Percentiles rank a stretch among this genome's conserved stretches.
Conservation (phyloP, 257 asterid genomes). For the Galeopsis tetrahit region DNA sequence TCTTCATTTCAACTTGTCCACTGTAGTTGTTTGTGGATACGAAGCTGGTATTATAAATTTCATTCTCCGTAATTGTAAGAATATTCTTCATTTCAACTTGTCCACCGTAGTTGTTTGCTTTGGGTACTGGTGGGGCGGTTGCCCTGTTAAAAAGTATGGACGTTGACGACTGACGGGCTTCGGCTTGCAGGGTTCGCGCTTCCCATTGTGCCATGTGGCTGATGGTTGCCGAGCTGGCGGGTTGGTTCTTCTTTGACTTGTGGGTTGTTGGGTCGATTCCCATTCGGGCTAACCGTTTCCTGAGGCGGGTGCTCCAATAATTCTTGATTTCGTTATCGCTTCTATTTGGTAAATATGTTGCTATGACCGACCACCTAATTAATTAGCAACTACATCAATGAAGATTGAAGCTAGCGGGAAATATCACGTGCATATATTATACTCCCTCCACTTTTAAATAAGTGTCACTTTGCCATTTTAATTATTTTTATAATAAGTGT, state of each 20-base stretch:
- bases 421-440: neutral
- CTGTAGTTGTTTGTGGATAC: neutral
- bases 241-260: conserved; percentile 45
- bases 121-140: conserved; percentile 34
- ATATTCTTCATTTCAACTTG: too few relatives aligned
- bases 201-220: conserved; percentile 69
- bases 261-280: conserved; percentile 59
- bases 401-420: too few relatives aligned
- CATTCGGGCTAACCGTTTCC: conserved; percentile 51
- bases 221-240: conserved; percentile 33
- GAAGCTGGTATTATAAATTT: conserved; percentile 15
- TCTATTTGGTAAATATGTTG: conserved; percentile 48
- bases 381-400: neutral
- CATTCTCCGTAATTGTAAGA: conserved; percentile 11
- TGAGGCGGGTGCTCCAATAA: conserved; percentile 59
- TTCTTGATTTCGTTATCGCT: conserved; percentile 56
- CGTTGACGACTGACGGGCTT: conserved; percentile 44
- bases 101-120: too few relatives aligned
- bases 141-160: conserved; percentile 6
- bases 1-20: conserved; percentile 27
- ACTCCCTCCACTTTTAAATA: too few relatives aligned
- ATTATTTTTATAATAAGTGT: too few relatives aligned
- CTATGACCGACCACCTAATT: conserved; percentile 55
- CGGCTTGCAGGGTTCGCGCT: conserved; percentile 58
- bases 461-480: too few relatives aligned